Evolutionary conservation across 2,329 filamentous ascomycete genomes (phyloP), one percentile per base, ranked within the genome.

Genomic region (Hawksworthiomyces lignivorus): DNA sequence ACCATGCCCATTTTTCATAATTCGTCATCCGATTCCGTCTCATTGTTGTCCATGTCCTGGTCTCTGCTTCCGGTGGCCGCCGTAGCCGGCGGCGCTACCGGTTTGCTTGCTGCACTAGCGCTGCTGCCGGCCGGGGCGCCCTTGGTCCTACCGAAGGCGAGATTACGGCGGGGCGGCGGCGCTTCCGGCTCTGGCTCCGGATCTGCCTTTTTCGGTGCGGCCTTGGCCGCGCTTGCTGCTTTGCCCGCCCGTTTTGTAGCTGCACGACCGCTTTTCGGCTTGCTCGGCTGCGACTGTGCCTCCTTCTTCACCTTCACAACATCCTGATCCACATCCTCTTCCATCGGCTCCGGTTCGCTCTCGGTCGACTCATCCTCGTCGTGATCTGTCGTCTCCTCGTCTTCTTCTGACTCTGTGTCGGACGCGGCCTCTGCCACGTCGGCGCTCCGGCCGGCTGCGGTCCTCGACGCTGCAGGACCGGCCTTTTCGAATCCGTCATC

Each of bases 21-120:
- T 52, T 78, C 74, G 50, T 77, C 73, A 46, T 75, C 73, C 1
- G 71, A 73, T n/a, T 71, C 70, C 0, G 70, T 73, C 41, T 76
- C 72, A 36, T 66, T 69, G 14, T 54, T 49, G 17, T 12, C 62
- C 10, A 37, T 27, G 10, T 37, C 24, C 12, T 29, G 22, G 17
- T 38, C 35, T 22, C 28, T 39, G 33, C 40, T 21, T 26, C 24
- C 20, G n/a, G 9, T 22, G 18, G 29, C 15, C 32, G 18, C 18
- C n/a, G n/a, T n/a, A n/a, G n/a, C n/a, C n/a, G n/a, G n/a, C n/a
- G n/a, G n/a, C n/a, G n/a, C n/a, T n/a, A n/a, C n/a, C 11, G 33
- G 56, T 9, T 52, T 55, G 32, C 46, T 35, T 54, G 50, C 15
- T 47, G 38, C 17, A 21, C 34, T 18, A 1, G 32, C n/a, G 4